Evolutionary conservation across 1,284 basidiomycete species (phyloP), one percentile per base, ranked within the genome.

Genomic region (Stygiomarasmius scandens): DNA sequence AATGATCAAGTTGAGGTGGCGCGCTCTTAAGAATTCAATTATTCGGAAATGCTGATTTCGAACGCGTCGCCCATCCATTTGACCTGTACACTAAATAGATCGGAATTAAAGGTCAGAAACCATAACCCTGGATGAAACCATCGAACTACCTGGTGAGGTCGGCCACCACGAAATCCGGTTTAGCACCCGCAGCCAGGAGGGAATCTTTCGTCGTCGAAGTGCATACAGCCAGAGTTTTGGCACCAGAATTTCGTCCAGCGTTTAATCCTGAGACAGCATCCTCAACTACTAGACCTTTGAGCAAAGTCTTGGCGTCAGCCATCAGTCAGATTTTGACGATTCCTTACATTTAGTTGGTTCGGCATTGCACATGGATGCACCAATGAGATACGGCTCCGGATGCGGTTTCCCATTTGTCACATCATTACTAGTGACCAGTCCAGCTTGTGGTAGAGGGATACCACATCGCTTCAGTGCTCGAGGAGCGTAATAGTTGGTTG

Each of bases 241-340:
- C 79, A 16, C 91, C 91, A n/a, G 91, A 87, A 5, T 86, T 85
- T 47, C 82, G 83, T 9, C 92, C 93, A 16, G 90, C 79, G 59
- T 75, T 78, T 54, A 95, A 74, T 0, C 93, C 93, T 5, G 89
- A 87, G 2, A 92, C 89, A 0, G 93, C 92, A 69, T 95, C 93
- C 67, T 95, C 92, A 12, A 95, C 77, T 4, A 94, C 92, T 58
- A 95, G 76, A 65, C 87, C 89, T 90, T 51, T 53, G 29, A 65
- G 29, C 12, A 32, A 32, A 32, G 12, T 32, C 29, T 32, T 32
- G 29, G 29, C 29, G 29, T 32, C 12, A 32, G 29, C 29, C 29
- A 32, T 32, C 29, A 32, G 5, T 32, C 29, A 32, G n/a, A n/a
- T n/a, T n/a, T n/a, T n/a, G n/a, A n/a, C n/a, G n/a, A n/a, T n/a